Base-by-base conservation (phyloP, 176 grass and related monocot genomes). In the Pharus latifolius region DNA sequence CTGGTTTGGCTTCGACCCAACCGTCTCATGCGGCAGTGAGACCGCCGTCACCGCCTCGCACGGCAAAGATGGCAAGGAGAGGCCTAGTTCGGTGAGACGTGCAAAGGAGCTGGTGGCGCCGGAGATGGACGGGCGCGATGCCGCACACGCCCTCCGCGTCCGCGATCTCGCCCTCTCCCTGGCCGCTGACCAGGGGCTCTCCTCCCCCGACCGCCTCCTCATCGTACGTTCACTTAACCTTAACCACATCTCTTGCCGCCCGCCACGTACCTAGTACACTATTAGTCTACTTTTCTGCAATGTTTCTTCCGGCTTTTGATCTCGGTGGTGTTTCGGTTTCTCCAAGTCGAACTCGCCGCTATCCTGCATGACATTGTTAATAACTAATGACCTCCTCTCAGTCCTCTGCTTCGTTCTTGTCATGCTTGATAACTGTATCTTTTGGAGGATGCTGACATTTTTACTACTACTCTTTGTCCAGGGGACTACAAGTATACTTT, bases 401-500 rank as follows among this genome's bases (percentile, higher is more conserved):
- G 9, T n/a, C 0, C 43, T 28, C 19, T 15, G 34, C 15, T 61
- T 55, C 25, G 25, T 25, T 34, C 18, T 13, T 45, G n/a, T 22
- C 16, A 40, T n/a, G n/a, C n/a, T n/a, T n/a, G n/a, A n/a, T n/a
- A n/a, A n/a, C n/a, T 24, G 7, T 37, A 52, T 30, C 23, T 67
- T 24, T 28, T 14, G 14, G 64, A 20, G 19, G 44, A 35, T 47
- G 26, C 31, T 20, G 2, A 19, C 7, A 29, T 60, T 25, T 2
- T 25, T 48, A 2, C 25, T 26, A 19, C 19, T 20, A 50, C 47
- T 55, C 11, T 49, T 85, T 20, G 0, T 85, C 53, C 74, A 93
- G 94, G 94, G 70, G 94, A 98, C 51, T 93, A 98, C 80, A 98
- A 91, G 78, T 98, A 98, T 60, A 91, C 78, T 46, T 54, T 61